Evolutionary conservation across 2,329 filamentous ascomycete genomes (phyloP), one percentile per base, ranked within the genome.

Genomic region (Curvularia lunata): DNA sequence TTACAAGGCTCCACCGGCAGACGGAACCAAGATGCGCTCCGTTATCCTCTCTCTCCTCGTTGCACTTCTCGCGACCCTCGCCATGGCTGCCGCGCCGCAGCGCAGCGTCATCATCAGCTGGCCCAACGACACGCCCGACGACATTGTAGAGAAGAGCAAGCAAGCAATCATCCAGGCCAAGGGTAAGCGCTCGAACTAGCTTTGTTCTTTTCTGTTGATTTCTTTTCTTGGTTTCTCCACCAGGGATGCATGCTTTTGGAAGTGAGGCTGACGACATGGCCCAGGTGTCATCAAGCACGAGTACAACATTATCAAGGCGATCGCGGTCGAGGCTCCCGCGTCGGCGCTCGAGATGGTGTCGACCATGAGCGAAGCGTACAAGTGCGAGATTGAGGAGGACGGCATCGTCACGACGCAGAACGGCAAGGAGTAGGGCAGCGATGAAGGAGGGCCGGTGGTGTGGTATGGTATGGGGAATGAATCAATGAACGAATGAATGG

Each of bases 61-160:
- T 52, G 79, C 86, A 61, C 75, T 87, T 56, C 79, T 89, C 50
- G 81, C 86, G 61, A 82, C 83, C 28, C 75, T 86, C 59, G 87
- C 85, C 60, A 83, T 91, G 68, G 88, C 89, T 55, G 80, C 82
- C 21, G 69, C 78, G 48, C 77, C 80, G 1, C 84, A 88, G 72
- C 91, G 91, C 77, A 85, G 86, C 34, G 86, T 96, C 63, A 88
- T 97, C 67, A 83, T 97, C 70, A 91, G 85, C 71, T 97, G 92
- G 73, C 86, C 89, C 23, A 81, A 87, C 50, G 83, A 86, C 47
- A 89, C 87, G 67, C 88, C 91, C 19, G 80, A 89, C 62, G 83
- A 81, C 34, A 80, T 96, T 34, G 76, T 97, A 30, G 80, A 87
- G 21, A 77, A 90, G 54, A 92, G 91, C 43, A 95, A 89, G 81